phyloP scores from a whole-genome alignment of 805 yeast species.

The Candida mattraensis region DNA sequence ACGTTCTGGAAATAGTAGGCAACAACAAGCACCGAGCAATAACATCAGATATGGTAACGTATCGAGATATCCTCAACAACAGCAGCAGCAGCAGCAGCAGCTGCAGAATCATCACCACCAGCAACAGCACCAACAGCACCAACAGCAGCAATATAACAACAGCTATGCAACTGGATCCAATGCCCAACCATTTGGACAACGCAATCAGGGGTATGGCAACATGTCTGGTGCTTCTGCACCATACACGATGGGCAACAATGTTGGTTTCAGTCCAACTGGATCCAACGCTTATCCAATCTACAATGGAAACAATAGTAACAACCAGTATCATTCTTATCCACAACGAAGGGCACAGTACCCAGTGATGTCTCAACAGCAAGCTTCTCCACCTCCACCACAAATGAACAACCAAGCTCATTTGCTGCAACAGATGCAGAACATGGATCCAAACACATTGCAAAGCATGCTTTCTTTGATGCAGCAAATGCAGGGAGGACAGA shows the following conservation, averaged over 20 bases:
- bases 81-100: constrained; percentile 6
- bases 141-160: constrained; percentile 15
- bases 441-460: constrained; percentile 36
- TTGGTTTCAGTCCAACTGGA: constrained; percentile 11
- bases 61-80: constrained; percentile 7
- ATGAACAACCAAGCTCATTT: constrained; percentile 20
- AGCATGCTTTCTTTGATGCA: constrained; percentile 33
- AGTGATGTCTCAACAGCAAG: constrained; percentile 4
- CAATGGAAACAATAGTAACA: too few species aligned
- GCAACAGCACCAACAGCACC: constrained; percentile 1
- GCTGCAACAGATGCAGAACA: constrained; percentile 24
- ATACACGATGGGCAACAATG: constrained; percentile 13
- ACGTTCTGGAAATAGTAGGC: constrained; percentile 7
- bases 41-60: constrained; percentile 6
- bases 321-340: constrained; percentile 18
- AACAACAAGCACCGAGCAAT: constrained; percentile 6
- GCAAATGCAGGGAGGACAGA: constrained; percentile 20
- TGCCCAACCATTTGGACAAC: constrained; percentile 15
- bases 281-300: constrained; percentile 8
- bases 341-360: constrained; percentile 17
- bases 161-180: constrained; percentile 22
- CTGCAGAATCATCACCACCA: neutral
- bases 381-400: constrained; percentile 9
- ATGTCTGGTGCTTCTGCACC: constrained; percentile 13
- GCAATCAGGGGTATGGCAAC: constrained; percentile 11